Percentiles rank a stretch among this genome's conserved stretches.
These are phyloP conservation scores for Canariomyces notabilis DNA, from an alignment of 2,329 filamentous ascomycete species.

Conservation along the genomic window DNA sequence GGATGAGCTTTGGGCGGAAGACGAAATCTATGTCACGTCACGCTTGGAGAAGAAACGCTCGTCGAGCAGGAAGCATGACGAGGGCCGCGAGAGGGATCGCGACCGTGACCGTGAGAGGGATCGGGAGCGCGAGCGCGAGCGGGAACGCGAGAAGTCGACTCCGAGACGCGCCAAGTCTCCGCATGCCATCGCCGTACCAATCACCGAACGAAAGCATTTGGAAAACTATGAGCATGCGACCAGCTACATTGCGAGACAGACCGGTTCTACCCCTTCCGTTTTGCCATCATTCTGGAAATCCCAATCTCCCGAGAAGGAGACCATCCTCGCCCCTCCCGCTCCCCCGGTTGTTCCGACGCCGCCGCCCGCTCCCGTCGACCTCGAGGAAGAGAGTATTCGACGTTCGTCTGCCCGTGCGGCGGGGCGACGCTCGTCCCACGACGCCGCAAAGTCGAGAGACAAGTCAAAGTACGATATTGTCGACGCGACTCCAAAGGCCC, in stretches of 20 bases:
- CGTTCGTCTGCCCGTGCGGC: slow-evolving; percentile 19
- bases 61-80: slow-evolving; percentile 28
- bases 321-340: slow-evolving; percentile 1
- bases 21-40: slow-evolving; percentile 21
- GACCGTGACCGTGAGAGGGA: slow-evolving; percentile 12
- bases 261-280: slow-evolving; percentile 6
- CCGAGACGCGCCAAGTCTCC: slow-evolving; percentile 22
- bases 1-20: slow-evolving; percentile 22
- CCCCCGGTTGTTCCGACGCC: slow-evolving; percentile 20
- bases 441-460: slow-evolving; percentile 20
- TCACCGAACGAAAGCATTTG: slow-evolving; percentile 11
- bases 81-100: slow-evolving; percentile 18
- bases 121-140: slow-evolving; percentile 17
- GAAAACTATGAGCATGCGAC: slow-evolving; percentile 13
- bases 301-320: slow-evolving; percentile 11
- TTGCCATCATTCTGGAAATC: slow-evolving; percentile 11
- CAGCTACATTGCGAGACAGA: slow-evolving; percentile 18
- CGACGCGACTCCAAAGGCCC: slow-evolving; percentile 14
- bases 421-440: slow-evolving; percentile 24
- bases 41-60: slow-evolving; percentile 27
- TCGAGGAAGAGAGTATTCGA: slow-evolving; percentile 20
- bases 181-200: neutral
- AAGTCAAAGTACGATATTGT: slow-evolving; percentile 19
- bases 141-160: slow-evolving; percentile 23
- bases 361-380: slow-evolving; percentile 21